These are phyloP conservation scores for Solanum neorickii DNA, from an alignment of 257 asterid genomes.

Conservation along the genomic window DNA sequence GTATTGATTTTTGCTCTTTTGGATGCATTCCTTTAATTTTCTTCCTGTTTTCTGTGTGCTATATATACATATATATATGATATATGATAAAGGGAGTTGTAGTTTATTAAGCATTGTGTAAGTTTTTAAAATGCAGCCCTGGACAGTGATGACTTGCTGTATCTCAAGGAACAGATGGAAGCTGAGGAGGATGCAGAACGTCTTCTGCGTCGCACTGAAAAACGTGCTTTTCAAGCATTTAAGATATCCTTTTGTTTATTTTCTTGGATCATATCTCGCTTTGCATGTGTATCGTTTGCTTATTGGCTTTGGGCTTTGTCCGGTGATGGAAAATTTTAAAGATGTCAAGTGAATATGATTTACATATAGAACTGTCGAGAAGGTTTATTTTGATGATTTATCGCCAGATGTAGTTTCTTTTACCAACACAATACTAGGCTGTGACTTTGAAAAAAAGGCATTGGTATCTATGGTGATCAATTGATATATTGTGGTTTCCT, in stretches of 20 bases:
- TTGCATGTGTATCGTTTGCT: background rate
- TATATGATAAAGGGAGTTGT: background rate
- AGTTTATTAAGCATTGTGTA: constrained; percentile 15
- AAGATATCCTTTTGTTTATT: constrained; percentile 71
- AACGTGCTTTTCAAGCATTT: constrained; percentile 91
- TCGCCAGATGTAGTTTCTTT: background rate
- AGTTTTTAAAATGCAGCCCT: constrained; percentile 62
- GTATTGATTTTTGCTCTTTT: constrained; percentile 24
- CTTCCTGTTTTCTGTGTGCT: background rate
- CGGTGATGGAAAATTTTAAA: background rate
- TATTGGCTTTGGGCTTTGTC: background rate
- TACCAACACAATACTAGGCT: background rate
- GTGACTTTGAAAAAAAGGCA: background rate
- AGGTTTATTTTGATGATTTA: background rate
- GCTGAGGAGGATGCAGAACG: constrained; percentile 99
- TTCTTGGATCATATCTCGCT: background rate
- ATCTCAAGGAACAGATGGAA: constrained; percentile 99
- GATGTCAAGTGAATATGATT: background rate
- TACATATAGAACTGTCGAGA: background rate
- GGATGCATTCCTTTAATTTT: background rate
- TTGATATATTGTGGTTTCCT: constrained; percentile 12
- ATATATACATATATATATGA: background rate
- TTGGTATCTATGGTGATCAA: background rate
- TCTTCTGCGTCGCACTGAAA: constrained; percentile 88
- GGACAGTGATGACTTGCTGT: constrained; percentile 98